Percentiles rank a stretch among this genome's conserved stretches.
Conservation (phyloP, 2,329 filamentous ascomycete genomes). For the Pyrenophora graminea region DNA sequence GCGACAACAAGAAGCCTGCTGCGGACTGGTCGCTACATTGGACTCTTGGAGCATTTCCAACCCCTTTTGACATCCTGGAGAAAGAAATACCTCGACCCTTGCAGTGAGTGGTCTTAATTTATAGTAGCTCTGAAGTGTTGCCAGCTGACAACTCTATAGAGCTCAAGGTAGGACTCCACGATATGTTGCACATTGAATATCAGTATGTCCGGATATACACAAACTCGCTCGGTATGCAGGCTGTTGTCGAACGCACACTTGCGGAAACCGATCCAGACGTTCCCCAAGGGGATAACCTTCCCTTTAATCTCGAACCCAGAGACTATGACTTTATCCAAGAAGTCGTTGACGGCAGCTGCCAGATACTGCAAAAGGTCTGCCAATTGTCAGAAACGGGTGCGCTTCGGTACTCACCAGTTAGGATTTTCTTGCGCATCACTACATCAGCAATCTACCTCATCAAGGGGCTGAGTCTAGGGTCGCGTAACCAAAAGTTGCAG, state of each 20-base stretch:
- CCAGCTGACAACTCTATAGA: slow-evolving; percentile 25
- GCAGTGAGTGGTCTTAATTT: slow-evolving; percentile 30
- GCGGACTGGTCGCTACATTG: slow-evolving; percentile 56
- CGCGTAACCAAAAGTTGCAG: slow-evolving; percentile 55
- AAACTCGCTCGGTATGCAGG: slow-evolving; percentile 59
- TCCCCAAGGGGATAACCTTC: slow-evolving; percentile 46
- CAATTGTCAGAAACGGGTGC: slow-evolving; percentile 53
- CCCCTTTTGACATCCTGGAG: slow-evolving; percentile 49
- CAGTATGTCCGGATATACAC: slow-evolving; percentile 51
- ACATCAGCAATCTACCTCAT: slow-evolving; percentile 61
- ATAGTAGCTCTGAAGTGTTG: neutral
- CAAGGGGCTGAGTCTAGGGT: slow-evolving; percentile 56
- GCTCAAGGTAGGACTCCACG: slow-evolving; percentile 47
- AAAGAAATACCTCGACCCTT: slow-evolving; percentile 46
- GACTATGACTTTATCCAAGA: slow-evolving; percentile 62
- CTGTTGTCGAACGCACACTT: slow-evolving; percentile 60
- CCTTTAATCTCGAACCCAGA: slow-evolving; percentile 52
- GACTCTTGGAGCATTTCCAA: slow-evolving; percentile 53
- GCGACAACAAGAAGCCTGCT: slow-evolving; percentile 48
- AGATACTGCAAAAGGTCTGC: slow-evolving; percentile 56
- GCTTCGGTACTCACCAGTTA: slow-evolving; percentile 58
- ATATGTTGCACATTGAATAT: slow-evolving; percentile 59
- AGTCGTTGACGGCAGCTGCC: slow-evolving; percentile 59
- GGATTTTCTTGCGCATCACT: slow-evolving; percentile 59
- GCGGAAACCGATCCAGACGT: slow-evolving; percentile 44